A percentile compares a stretch with the other conserved stretches of the same genome.
Evolutionary conservation across 2,329 filamentous ascomycete species (phyloP).

Genomic region (Fusarium dimerum): DNA sequence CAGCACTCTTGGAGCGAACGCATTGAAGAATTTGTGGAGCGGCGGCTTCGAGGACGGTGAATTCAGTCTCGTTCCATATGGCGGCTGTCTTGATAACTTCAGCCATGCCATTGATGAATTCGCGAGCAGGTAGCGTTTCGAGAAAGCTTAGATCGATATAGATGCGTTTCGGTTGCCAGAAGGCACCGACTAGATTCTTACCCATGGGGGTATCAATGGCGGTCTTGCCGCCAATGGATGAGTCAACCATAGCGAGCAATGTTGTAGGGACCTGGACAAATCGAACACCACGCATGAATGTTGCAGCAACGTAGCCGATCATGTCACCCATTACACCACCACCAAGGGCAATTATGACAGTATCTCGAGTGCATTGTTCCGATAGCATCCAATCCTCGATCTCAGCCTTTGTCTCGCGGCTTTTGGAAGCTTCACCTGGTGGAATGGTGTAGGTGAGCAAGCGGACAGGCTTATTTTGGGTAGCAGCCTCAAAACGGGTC

Average conservation of each 20-base stretch:
- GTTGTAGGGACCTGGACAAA: conserved; percentile 98
- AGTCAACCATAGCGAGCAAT: conserved; percentile 95
- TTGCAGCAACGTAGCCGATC: conserved; percentile 96
- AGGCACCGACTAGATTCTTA: conserved; percentile 93
- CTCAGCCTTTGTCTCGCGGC: conserved; percentile 87
- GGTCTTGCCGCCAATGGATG: conserved; percentile 96
- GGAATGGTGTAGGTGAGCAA: conserved; percentile 85
- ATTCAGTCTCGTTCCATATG: conserved; percentile 90
- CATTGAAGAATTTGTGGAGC: conserved; percentile 68
- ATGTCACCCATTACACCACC: conserved; percentile 97
- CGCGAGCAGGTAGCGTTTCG: conserved; percentile 83
- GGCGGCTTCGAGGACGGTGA: conserved; percentile 79
- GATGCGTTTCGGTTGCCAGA: conserved; percentile 93
- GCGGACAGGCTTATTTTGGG: conserved; percentile 48
- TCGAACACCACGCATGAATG: conserved; percentile 96
- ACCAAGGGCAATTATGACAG: conserved; percentile 89
- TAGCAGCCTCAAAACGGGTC: conserved; percentile 35
- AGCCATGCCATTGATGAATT: conserved; percentile 98
- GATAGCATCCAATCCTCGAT: conserved; percentile 97
- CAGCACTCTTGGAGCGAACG: conserved; percentile 37
- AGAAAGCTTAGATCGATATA: conserved; percentile 94
- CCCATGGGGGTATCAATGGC: conserved; percentile 95
- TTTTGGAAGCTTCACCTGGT: conserved; percentile 92
- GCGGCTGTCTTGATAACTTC: conserved; percentile 98
- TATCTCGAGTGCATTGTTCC: conserved; percentile 91